These are phyloP conservation scores for Athelia psychrophila DNA, from an alignment of 1,284 basidiomycete species.

Conservation along the genomic window DNA sequence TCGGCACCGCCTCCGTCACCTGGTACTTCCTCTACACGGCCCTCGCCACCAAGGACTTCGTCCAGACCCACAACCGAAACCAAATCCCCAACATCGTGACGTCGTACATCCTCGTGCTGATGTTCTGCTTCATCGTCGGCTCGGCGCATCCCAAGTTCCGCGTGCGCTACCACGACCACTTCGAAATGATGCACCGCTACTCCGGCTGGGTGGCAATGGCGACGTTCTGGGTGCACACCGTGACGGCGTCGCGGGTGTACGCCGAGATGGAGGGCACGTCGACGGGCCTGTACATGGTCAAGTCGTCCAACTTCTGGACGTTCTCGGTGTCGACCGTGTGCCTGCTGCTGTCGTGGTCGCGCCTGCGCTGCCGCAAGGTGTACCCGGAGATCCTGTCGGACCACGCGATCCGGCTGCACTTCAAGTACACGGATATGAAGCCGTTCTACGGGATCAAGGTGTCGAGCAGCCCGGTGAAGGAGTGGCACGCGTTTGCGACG, in stretches of 20 bases:
- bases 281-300: conserved; percentile 41
- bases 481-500: conserved; percentile 64
- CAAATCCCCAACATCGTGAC: conserved; percentile 16
- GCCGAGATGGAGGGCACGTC: conserved; percentile 37
- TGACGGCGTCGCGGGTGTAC: conserved; percentile 51
- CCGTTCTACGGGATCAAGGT: conserved; percentile 55
- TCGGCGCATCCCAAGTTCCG: conserved; percentile 52
- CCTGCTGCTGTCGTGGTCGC: conserved; percentile 52
- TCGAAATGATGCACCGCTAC: conserved; percentile 55
- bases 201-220: conserved; percentile 52
- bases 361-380: conserved; percentile 52
- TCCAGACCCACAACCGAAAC: conserved; percentile 36
- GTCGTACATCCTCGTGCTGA: conserved; percentile 48
- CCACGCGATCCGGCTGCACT: conserved; percentile 56
- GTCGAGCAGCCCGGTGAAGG: conserved; percentile 48
- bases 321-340: conserved; percentile 47
- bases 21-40: conserved; percentile 52
- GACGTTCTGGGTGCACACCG: conserved; percentile 54
- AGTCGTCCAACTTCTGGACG: conserved; percentile 52
- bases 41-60: conserved; percentile 50
- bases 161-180: conserved; percentile 44
- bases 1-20: conserved; percentile 46
- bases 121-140: conserved; percentile 45
- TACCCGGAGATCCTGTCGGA: conserved; percentile 50
- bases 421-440: conserved; percentile 45